Evolutionary conservation across 2,329 filamentous ascomycete species (phyloP), one percentile per base, ranked within the genome.

Genomic region (Venturia pyrina): DNA sequence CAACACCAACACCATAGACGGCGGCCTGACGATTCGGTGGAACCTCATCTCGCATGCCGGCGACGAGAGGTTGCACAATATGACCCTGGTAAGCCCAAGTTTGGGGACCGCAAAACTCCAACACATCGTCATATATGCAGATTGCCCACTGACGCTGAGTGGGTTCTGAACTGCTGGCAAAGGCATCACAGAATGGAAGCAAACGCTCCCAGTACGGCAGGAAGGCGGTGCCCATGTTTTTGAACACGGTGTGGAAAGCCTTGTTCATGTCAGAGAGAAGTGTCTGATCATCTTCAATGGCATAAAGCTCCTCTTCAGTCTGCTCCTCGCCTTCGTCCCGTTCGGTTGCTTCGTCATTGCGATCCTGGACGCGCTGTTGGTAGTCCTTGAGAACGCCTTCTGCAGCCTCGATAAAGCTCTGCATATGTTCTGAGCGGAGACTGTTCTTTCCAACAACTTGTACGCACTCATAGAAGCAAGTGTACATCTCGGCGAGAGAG

Each of bases 251-350:
- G 78, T 99, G 95, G 84, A 96, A 99, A 0, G 95, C 93, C 82
- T 99, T 99, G 85, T 99, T 99, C 95, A 99, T 99, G 74, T 99
- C 95, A 1, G 93, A 96, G 56, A 99, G 84, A 21, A 99, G 83
- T 28, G 92, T 96, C 78, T 98, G 93, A 74, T 99, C 95, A 71
- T 99, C 95, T 76, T 99, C 95, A 61, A 99, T 93, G 15, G 93
- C 95, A 71, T 96, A 89, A 41, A 96, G 83, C 57, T 88, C 85
- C 64, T 97, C 93, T 71, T 97, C 90, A 19, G 88, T 88, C 67
- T 95, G 88, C 72, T 97, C 93, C 69, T 97, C 93, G 19, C 89
- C 93, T 66, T 98, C 93, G 64, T 96, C 92, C 2, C 87, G 86
- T 28, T 93, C 89, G 60, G 86, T 89, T 71, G 88, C 87, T 61